Evolutionary conservation across 768 basidiomycete species (phyloP).

Genomic region (Pisolithus sp.): DNA sequence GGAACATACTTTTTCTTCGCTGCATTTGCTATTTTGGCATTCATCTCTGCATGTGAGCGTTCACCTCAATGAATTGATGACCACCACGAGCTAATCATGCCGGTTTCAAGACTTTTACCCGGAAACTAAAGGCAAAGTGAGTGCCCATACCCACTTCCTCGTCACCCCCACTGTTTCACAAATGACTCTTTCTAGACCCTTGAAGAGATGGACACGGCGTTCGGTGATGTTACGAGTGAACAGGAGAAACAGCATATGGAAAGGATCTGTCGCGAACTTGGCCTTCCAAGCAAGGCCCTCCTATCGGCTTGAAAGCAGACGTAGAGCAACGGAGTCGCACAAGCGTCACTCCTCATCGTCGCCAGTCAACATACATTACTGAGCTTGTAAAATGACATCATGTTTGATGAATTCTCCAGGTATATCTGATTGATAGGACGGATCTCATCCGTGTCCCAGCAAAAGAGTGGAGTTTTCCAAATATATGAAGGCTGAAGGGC

Average conservation of each 20-base stretch:
- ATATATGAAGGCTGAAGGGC: no score
- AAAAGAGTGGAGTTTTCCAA: no score
- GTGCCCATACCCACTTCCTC: not conserved
- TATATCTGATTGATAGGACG: no score
- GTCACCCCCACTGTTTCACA: not conserved
- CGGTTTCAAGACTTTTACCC: slow-evolving; percentile 22
- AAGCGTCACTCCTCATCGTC: no score
- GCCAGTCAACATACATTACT: no score
- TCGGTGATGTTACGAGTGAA: slow-evolving; percentile 24
- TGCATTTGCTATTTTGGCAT: slow-evolving; percentile 20
- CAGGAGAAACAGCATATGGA: slow-evolving; percentile 22
- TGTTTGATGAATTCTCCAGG: no score
- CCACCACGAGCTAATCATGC: not conserved
- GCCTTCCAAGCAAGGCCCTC: slow-evolving; percentile 21
- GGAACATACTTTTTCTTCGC: slow-evolving; percentile 26
- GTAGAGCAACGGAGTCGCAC: not conserved
- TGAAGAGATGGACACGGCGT: slow-evolving; percentile 29
- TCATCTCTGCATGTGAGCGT: slow-evolving; percentile 23
- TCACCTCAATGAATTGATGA: no score
- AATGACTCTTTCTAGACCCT: slow-evolving; percentile 18
- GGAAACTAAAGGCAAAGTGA: slow-evolving; percentile 28
- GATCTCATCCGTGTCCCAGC: no score
- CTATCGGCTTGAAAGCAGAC: slow-evolving; percentile 8
- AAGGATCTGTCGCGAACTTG: slow-evolving; percentile 22
- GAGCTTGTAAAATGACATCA: no score